These are phyloP conservation scores for Cryoendolithus antarcticus DNA, from an alignment of 2,329 filamentous ascomycete species.

Conservation along the genomic window DNA sequence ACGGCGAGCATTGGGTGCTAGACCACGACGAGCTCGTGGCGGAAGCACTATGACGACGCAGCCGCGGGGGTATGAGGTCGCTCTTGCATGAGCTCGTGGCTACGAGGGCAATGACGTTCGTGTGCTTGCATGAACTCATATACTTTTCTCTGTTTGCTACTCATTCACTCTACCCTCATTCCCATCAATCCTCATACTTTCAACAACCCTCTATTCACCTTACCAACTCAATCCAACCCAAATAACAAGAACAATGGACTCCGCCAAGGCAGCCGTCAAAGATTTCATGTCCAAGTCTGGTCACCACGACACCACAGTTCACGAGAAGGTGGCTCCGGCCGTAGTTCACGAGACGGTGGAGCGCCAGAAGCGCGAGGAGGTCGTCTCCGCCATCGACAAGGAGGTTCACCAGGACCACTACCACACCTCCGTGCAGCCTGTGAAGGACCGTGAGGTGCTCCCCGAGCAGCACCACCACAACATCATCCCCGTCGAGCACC, in stretches of 20 bases:
- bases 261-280: conserved; percentile 49
- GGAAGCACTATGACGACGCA: too few relatives aligned
- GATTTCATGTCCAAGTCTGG: conserved; percentile 49
- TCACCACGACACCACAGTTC: conserved; percentile 58
- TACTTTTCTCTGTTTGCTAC: too few relatives aligned
- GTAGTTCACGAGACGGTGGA: conserved; percentile 50
- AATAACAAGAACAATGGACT: conserved; percentile 42
- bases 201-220: background rate
- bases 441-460: conserved; percentile 41
- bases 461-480: conserved; percentile 54
- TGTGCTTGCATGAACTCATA: too few relatives aligned
- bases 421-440: conserved; percentile 56
- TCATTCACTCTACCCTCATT: conserved; percentile 3
- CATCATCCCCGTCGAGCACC: conserved; percentile 46
- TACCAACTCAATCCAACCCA: conserved; percentile 8
- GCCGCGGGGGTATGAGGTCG: too few relatives aligned
- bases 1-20: too few relatives aligned
- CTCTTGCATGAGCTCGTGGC: too few relatives aligned
- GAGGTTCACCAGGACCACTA: conserved; percentile 63
- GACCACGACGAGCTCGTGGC: too few relatives aligned
- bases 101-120: too few relatives aligned
- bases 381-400: conserved; percentile 45
- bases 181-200: background rate
- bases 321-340: conserved; percentile 50
- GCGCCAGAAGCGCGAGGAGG: conserved; percentile 47